phyloP scores from a whole-genome alignment of 1,139 yeast species.

The Zygoascus sp. region DNA sequence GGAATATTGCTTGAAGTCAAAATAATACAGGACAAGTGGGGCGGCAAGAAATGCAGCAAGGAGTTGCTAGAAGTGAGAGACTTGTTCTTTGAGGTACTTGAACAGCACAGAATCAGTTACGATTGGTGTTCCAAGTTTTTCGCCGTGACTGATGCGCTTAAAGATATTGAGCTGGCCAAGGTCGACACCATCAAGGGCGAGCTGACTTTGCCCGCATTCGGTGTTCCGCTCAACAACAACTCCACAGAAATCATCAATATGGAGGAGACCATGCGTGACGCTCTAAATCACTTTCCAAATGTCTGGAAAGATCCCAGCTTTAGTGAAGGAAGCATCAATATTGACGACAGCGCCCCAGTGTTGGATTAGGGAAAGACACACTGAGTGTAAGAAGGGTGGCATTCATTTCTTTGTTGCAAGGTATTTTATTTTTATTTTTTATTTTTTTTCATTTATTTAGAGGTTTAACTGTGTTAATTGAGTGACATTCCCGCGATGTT shows the following conservation, averaged over 20 bases:
- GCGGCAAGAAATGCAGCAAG: background rate
- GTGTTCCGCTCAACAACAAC: constrained; percentile 2
- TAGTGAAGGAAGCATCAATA: background rate
- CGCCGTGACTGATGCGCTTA: constrained; percentile 3
- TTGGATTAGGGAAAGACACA: too few species aligned
- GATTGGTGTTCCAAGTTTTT: constrained; percentile 7
- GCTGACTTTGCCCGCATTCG: constrained; percentile 4
- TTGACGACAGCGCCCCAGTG: too few species aligned
- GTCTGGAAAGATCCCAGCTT: background rate
- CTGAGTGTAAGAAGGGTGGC: too few species aligned
- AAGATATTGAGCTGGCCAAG: constrained; percentile 7
- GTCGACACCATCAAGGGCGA: constrained; percentile 6
- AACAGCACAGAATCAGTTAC: background rate
- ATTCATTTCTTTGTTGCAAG: too few species aligned
- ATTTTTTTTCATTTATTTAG: too few species aligned
- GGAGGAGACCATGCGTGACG: background rate
- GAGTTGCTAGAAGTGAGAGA: background rate
- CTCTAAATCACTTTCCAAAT: background rate
- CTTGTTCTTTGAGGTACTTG: background rate
- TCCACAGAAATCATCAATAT: background rate
- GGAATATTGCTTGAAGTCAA: constrained; percentile 2
- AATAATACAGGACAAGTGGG: constrained; percentile 8
- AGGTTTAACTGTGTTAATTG: too few species aligned
- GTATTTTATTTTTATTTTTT: too few species aligned
- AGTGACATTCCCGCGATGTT: too few species aligned